Percentiles rank a stretch among this genome's conserved stretches.
Conservation (phyloP, 2,329 filamentous ascomycete genomes). For the Pestalotiopsis sp. region DNA sequence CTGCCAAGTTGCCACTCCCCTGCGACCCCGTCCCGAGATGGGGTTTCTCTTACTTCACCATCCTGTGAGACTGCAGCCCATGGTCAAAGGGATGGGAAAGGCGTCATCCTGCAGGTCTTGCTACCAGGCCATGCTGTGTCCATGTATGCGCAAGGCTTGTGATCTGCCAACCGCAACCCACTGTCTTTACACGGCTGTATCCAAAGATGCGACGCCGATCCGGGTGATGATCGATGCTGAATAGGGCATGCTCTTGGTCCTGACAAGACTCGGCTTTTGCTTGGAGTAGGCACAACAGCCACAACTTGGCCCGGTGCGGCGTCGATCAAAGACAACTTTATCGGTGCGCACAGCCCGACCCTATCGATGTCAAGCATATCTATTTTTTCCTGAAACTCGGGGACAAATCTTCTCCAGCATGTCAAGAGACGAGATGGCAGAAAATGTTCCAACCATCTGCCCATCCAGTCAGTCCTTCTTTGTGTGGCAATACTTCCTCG, state of each 20-base stretch:
- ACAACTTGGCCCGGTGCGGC: background rate
- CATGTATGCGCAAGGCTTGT: background rate
- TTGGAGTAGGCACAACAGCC: background rate
- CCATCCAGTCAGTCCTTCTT: too few species aligned
- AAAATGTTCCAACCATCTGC: background rate
- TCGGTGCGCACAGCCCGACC: background rate
- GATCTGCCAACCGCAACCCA: background rate
- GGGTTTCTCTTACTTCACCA: background rate
- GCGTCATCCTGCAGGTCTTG: background rate
- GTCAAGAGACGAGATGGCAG: background rate
- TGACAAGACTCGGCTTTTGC: background rate
- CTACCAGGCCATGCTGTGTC: background rate
- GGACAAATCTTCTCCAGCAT: background rate
- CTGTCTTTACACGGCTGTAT: background rate
- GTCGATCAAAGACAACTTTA: background rate
- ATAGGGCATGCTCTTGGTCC: background rate
- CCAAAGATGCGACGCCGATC: background rate
- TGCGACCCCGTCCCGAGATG: background rate
- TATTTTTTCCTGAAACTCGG: background rate
- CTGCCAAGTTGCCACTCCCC: background rate
- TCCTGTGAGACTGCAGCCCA: background rate
- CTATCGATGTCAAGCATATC: background rate
- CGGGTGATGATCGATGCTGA: constrained; percentile 1
- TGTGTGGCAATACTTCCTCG: too few species aligned
- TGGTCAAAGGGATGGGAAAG: background rate